Evolutionary conservation across 345 rosid species (phyloP).

Genomic region (Gynandropsis gynandra): DNA sequence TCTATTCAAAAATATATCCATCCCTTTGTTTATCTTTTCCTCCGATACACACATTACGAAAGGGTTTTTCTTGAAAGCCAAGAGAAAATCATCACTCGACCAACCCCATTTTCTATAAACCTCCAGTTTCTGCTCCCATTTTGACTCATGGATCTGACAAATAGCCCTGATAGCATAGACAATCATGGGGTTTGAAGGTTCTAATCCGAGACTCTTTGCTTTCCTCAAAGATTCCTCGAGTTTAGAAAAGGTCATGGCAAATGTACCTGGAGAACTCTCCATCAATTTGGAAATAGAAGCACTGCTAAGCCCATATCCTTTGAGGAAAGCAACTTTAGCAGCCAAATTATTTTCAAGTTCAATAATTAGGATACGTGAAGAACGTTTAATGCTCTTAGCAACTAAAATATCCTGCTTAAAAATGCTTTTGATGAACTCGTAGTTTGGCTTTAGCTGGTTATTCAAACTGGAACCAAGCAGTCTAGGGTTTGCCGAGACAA

Average conservation of each 20-base stretch:
- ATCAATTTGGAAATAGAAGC: conserved; percentile 15
- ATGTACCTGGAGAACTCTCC: conserved; percentile 2
- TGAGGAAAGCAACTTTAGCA: conserved; percentile 14
- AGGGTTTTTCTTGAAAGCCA: conserved; percentile 25
- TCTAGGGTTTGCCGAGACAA: conserved; percentile 16
- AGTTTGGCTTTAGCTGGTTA: conserved; percentile 20
- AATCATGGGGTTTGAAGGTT: background rate
- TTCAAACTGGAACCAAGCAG: conserved; percentile 23
- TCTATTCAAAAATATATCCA: conserved; percentile 30
- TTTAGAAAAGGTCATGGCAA: conserved; percentile 4
- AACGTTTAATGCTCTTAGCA: conserved; percentile 15
- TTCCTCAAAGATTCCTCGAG: conserved; percentile 18
- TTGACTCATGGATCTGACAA: background rate
- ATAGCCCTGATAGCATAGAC: conserved; percentile 19
- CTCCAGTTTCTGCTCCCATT: conserved; percentile 16
- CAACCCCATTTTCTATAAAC: conserved; percentile 29
- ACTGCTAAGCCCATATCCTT: conserved; percentile 22
- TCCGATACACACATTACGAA: conserved; percentile 21
- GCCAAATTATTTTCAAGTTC: conserved; percentile 16
- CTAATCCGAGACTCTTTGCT: conserved; percentile 27
- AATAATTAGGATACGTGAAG: conserved; percentile 12
- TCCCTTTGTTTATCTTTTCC: conserved; percentile 21
- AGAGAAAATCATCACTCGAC: conserved; percentile 22
- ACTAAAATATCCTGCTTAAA: conserved; percentile 12
- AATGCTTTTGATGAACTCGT: conserved; percentile 19